A percentile compares a stretch with the other conserved stretches of the same genome.
Evolutionary conservation across 805 yeast genomes (phyloP).

Genomic region (Kodamaea hsintzibuensis): DNA sequence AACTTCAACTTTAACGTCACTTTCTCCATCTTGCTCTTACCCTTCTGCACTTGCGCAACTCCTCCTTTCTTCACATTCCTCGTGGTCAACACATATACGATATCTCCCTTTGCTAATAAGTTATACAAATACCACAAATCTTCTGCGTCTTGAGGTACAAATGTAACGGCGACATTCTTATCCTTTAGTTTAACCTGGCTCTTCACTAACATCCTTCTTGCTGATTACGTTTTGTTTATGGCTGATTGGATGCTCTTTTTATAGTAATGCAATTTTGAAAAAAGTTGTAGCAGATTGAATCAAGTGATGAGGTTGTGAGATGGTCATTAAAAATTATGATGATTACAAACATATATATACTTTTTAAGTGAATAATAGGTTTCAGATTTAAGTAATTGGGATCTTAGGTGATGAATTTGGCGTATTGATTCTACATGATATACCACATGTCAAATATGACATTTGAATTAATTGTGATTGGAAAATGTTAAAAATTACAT

Average conservation of each 20-base stretch:
- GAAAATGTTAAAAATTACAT: no score
- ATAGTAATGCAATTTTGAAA: not conserved
- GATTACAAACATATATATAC: not conserved
- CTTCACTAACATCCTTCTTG: conserved; percentile 14
- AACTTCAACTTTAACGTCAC: conserved; percentile 48
- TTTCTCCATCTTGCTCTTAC: conserved; percentile 59
- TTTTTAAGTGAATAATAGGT: no score
- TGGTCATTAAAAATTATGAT: not conserved
- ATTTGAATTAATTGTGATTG: no score
- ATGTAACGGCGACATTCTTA: conserved; percentile 60
- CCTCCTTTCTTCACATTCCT: conserved; percentile 54
- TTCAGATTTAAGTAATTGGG: no score
- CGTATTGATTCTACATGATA: no score
- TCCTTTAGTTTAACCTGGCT: conserved; percentile 41
- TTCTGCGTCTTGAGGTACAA: conserved; percentile 85
- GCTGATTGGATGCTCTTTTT: conserved; percentile 3
- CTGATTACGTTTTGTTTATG: not conserved
- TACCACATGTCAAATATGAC: no score
- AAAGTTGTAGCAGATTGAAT: not conserved
- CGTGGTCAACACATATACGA: conserved; percentile 64
- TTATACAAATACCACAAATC: conserved; percentile 90
- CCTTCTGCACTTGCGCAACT: conserved; percentile 26
- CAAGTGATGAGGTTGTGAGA: not conserved
- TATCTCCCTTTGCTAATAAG: conserved; percentile 74
- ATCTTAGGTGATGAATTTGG: not conserved